Conservation (phyloP, 352 stramenopile genomes). For the Globisporangium orthogonon region DNA sequence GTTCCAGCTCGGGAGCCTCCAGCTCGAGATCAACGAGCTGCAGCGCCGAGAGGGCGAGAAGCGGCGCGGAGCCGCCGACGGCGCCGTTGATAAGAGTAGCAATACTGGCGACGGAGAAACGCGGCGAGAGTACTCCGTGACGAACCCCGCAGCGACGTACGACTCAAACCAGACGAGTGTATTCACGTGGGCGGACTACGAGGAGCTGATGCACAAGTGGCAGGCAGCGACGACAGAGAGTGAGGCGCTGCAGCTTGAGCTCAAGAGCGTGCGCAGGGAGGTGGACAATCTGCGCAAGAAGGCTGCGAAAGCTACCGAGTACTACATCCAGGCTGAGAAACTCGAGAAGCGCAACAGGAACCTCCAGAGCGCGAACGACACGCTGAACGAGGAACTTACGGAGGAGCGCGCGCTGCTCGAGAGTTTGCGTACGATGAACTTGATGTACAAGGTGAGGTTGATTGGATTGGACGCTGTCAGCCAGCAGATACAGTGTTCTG, state of each 20-base stretch:
- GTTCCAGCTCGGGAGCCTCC: conserved; percentile 24
- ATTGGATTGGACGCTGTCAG: not conserved
- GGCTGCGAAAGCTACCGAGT: conserved; percentile 28
- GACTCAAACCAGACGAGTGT: conserved; percentile 49
- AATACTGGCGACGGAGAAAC: not conserved
- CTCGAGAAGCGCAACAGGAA: conserved; percentile 56
- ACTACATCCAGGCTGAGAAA: conserved; percentile 32
- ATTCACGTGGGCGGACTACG: conserved; percentile 48
- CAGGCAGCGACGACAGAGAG: conserved; percentile 36
- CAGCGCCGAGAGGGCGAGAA: conserved; percentile 5
- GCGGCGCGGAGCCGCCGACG: conserved; percentile 5
- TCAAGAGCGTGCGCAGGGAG: conserved; percentile 56
- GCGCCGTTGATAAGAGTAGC: conserved; percentile 2
- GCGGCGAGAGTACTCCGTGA: conserved; percentile 13
- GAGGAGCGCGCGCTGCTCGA: conserved; percentile 61
- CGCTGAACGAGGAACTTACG: conserved; percentile 51
- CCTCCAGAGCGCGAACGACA: conserved; percentile 45
- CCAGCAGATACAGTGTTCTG: not conserved
- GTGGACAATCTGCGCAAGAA: conserved; percentile 40
- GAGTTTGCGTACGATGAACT: conserved; percentile 56
- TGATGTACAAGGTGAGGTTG: conserved; percentile 48
- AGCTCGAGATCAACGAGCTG: conserved; percentile 22
- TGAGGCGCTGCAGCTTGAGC: conserved; percentile 29
- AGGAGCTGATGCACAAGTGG: conserved; percentile 43
- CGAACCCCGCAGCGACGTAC: conserved; percentile 46